Evolutionary conservation across 2,329 filamentous ascomycete species (phyloP).

Genomic region (Trichophyton simii): DNA sequence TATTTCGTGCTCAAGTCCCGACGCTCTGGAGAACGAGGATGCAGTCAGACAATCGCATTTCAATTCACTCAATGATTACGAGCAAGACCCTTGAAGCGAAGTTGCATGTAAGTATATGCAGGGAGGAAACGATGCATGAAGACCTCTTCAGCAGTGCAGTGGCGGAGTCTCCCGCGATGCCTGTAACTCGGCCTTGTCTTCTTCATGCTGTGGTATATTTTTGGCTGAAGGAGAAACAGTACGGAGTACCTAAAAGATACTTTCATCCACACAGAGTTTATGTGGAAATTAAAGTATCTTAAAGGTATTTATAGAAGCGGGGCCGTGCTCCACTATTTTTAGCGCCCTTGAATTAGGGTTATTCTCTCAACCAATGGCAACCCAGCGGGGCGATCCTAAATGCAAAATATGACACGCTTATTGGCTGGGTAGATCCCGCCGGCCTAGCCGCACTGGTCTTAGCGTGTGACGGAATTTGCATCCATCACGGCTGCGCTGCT

Average conservation of each 20-base stretch:
- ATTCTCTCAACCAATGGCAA: neutral
- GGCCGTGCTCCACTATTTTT: neutral
- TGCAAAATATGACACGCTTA: neutral
- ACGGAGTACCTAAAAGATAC: neutral
- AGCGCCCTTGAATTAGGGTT: neutral
- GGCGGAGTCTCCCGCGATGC: neutral
- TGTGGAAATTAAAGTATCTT: neutral
- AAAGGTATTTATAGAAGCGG: neutral
- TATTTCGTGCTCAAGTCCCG: neutral
- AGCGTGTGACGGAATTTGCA: neutral
- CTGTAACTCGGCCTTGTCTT: neutral
- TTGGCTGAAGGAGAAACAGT: neutral
- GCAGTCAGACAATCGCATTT: neutral
- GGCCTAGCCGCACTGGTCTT: neutral
- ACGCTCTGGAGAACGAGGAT: neutral
- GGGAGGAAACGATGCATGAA: neutral
- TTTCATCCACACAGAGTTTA: neutral
- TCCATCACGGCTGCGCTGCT: neutral
- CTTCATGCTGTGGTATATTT: neutral
- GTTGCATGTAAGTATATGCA: neutral
- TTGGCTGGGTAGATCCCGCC: neutral
- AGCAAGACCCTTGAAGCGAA: neutral
- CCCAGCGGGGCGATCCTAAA: neutral
- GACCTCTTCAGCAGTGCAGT: neutral
- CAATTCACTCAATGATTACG: neutral